phyloP scores from a whole-genome alignment of 2,329 filamentous ascomycete species.

The Endocalyx cinctus region DNA sequence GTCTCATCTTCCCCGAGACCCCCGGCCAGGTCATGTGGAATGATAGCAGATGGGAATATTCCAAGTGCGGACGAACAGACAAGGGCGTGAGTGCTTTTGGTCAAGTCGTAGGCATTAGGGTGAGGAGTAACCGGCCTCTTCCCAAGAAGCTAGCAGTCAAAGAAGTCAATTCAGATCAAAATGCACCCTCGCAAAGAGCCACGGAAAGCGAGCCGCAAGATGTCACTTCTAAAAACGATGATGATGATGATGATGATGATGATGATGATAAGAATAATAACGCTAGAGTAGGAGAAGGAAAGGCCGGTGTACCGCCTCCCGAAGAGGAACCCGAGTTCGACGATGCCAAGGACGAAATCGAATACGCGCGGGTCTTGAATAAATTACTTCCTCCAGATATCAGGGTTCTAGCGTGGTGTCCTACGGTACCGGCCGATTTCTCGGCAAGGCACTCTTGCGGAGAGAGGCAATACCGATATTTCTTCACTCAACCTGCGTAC shows the following conservation, averaged over 20 bases:
- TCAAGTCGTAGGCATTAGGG: conserved; percentile 80
- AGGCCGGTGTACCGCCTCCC: too few relatives aligned
- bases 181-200: background rate
- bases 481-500: conserved; percentile 93
- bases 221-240: background rate
- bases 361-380: conserved; percentile 81
- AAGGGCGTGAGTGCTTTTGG: conserved; percentile 93
- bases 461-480: conserved; percentile 90
- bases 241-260: conserved; percentile 13
- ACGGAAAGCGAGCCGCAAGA: background rate
- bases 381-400: conserved; percentile 85
- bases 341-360: conserved; percentile 73
- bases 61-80: conserved; percentile 92
- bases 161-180: conserved; percentile 4
- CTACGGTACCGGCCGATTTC: conserved; percentile 71
- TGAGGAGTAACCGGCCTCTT: conserved; percentile 73
- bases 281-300: too few relatives aligned
- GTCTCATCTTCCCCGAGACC: conserved; percentile 70
- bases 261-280: too few relatives aligned
- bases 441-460: conserved; percentile 89
- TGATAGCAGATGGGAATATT: conserved; percentile 83
- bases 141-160: conserved; percentile 22
- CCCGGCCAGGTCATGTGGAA: conserved; percentile 69
- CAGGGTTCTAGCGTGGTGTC: conserved; percentile 88
- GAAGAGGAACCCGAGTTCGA: conserved; percentile 44